Evolutionary conservation across 148 eudicot species (phyloP).

Genomic region (Spergularia bocconei): DNA sequence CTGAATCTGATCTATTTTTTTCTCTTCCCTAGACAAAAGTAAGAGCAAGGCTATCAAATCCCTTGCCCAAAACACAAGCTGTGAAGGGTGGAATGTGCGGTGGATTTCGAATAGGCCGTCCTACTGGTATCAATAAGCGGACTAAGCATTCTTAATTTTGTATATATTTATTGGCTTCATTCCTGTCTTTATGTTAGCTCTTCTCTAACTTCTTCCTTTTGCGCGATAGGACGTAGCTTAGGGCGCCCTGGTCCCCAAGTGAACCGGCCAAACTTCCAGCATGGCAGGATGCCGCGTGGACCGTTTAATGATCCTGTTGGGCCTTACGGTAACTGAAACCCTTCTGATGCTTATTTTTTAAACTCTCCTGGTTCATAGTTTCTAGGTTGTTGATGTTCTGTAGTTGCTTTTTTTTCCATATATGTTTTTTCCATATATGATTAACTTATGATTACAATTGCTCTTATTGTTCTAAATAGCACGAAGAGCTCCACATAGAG

Average conservation of each 20-base stretch:
- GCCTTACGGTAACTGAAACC: constrained; percentile 46
- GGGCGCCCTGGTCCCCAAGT: constrained; percentile 44
- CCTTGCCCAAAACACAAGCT: constrained; percentile 80
- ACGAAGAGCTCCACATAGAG: constrained; percentile 55
- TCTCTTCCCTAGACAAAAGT: constrained; percentile 46
- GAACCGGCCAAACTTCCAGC: constrained; percentile 46
- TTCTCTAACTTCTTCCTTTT: constrained; percentile 8
- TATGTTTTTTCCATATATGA: neutral
- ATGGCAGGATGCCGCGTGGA: constrained; percentile 53
- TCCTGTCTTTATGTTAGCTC: constrained; percentile 1
- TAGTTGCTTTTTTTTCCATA: neutral
- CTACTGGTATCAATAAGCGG: constrained; percentile 32
- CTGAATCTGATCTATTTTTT: neutral
- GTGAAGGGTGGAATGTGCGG: constrained; percentile 89
- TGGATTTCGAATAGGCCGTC: constrained; percentile 70
- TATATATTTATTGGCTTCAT: neutral
- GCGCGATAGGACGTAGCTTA: constrained; percentile 52
- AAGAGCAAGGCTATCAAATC: constrained; percentile 81
- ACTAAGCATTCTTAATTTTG: constrained; percentile 16
- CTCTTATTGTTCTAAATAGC: constrained; percentile 32
- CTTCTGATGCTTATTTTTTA: neutral
- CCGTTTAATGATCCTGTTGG: constrained; percentile 47
- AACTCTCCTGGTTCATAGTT: neutral
- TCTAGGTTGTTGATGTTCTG: neutral
- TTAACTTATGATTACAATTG: neutral